Percentiles rank a stretch among this genome's conserved stretches.
phyloP scores from a whole-genome alignment of 257 asterid genomes.

The Scutellaria barbata region DNA sequence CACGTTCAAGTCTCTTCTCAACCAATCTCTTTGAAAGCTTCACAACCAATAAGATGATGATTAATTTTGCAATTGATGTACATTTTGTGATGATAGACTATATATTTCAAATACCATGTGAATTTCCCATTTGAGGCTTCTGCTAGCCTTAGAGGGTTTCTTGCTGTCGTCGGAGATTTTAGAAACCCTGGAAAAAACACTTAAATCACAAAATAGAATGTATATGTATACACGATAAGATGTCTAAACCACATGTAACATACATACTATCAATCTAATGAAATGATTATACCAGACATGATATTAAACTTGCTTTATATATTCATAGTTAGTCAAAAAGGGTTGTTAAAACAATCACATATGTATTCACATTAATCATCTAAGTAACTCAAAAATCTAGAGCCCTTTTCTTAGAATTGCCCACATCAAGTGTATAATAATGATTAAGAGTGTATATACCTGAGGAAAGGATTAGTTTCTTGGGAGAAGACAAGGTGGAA shows the following conservation, averaged over 20 bases:
- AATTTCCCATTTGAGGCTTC: slow-evolving; percentile 72
- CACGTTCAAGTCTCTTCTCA: slow-evolving; percentile 85
- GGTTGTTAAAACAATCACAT: no score
- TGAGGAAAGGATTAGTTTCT: slow-evolving; percentile 53
- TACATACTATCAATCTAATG: no score
- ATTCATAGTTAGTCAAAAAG: no score
- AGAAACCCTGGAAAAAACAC: slow-evolving; percentile 50
- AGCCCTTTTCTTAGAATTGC: no score
- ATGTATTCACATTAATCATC: no score
- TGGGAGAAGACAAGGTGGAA: slow-evolving; percentile 59
- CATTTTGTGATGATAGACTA: background rate
- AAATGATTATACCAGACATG: no score
- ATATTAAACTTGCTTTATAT: no score
- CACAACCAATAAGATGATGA: slow-evolving; percentile 8
- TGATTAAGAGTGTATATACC: slow-evolving; percentile 38
- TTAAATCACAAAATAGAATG: no score
- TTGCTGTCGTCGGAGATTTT: slow-evolving; percentile 56
- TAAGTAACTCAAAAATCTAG: no score
- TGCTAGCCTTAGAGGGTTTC: slow-evolving; percentile 73
- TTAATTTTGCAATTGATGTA: background rate
- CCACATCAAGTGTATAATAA: no score
- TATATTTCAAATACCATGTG: slow-evolving; percentile 59
- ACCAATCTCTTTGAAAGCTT: slow-evolving; percentile 87
- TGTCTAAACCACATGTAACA: no score
- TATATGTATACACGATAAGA: no score